phyloP scores from a whole-genome alignment of 208 protist genomes.

The Blechomonas ayalai region DNA sequence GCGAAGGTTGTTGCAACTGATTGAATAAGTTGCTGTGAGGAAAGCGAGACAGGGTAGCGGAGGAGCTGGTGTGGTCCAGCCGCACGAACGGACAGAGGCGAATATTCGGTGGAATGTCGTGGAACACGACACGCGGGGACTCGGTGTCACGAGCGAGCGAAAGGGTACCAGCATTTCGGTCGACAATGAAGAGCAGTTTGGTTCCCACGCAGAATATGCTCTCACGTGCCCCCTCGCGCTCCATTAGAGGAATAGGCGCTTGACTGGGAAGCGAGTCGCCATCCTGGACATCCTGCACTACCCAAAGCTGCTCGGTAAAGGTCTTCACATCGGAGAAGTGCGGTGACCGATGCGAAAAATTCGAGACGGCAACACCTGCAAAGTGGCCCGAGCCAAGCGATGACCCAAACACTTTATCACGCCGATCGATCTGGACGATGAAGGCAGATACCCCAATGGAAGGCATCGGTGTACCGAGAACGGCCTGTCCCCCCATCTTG shows the following conservation, averaged over 20 bases:
- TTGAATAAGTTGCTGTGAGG: conserved; percentile 23
- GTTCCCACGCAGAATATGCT: conserved; percentile 56
- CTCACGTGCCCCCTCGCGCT: conserved; percentile 17
- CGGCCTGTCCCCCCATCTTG: conserved; percentile 45
- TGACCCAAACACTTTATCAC: conserved; percentile 34
- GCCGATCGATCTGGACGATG: conserved; percentile 62
- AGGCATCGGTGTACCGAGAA: conserved; percentile 67
- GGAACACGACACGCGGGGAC: conserved; percentile 65
- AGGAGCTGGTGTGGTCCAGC: conserved; percentile 73
- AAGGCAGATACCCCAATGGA: conserved; percentile 63
- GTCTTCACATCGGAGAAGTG: conserved; percentile 55
- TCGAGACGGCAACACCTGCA: conserved; percentile 58
- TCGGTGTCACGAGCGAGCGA: conserved; percentile 71
- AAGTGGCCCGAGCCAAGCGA: conserved; percentile 84
- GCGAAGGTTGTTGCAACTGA: conserved; percentile 23
- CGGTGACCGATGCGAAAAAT: conserved; percentile 36
- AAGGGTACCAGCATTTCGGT: conserved; percentile 64
- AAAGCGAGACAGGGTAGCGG: conserved; percentile 60
- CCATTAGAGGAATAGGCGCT: conserved; percentile 41
- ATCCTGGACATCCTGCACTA: conserved; percentile 87
- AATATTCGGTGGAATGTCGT: conserved; percentile 47
- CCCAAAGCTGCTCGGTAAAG: conserved; percentile 45
- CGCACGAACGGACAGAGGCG: conserved; percentile 80
- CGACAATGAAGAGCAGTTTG: conserved; percentile 74
- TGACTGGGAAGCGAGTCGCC: conserved; percentile 76